Evolutionary conservation across 805 yeast species (phyloP).

Genomic region (Starmerella floris): DNA sequence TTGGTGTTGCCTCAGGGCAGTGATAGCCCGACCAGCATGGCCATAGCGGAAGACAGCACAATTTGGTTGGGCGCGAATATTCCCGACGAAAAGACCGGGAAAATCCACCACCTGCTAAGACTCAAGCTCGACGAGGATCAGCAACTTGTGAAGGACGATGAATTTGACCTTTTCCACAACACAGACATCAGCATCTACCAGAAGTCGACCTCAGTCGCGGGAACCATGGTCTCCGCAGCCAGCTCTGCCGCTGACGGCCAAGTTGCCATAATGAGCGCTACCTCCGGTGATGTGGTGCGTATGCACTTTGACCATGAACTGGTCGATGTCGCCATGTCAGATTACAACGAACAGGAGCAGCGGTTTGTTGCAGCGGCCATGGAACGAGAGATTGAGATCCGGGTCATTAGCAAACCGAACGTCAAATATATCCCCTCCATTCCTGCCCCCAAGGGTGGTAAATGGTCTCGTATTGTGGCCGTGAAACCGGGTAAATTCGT

Average conservation of each 20-base stretch:
- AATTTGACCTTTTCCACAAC: conserved; percentile 5
- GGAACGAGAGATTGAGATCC: conserved; percentile 6
- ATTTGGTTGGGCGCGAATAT: conserved; percentile 15
- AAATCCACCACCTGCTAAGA: conserved; percentile 53
- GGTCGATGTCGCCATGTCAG: conserved; percentile 7
- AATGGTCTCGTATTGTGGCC: conserved; percentile 15
- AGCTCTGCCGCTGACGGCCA: conserved; percentile 8
- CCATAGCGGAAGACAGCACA: conserved; percentile 38
- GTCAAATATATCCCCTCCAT: neutral
- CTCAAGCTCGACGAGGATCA: conserved; percentile 7
- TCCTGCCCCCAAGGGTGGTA: conserved; percentile 1
- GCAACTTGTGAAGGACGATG: neutral
- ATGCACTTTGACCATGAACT: conserved; percentile 5
- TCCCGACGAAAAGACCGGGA: conserved; percentile 28
- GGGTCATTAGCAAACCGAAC: conserved; percentile 5
- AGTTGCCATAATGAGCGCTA: conserved; percentile 3
- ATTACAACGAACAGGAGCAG: conserved; percentile 8
- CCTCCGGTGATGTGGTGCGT: conserved; percentile 1
- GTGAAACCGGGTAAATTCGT: conserved; percentile 9
- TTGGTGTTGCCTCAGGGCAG: conserved; percentile 31
- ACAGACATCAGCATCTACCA: conserved; percentile 13
- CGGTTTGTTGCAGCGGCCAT: conserved; percentile 9
- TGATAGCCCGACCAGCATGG: conserved; percentile 82
- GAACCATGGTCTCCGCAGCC: conserved; percentile 7
- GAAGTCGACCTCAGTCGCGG: conserved; percentile 12